A percentile compares a stretch with the other conserved stretches of the same genome.
Evolutionary conservation across 208 protist genomes (phyloP).

Genomic region (Crithidia bombi): DNA sequence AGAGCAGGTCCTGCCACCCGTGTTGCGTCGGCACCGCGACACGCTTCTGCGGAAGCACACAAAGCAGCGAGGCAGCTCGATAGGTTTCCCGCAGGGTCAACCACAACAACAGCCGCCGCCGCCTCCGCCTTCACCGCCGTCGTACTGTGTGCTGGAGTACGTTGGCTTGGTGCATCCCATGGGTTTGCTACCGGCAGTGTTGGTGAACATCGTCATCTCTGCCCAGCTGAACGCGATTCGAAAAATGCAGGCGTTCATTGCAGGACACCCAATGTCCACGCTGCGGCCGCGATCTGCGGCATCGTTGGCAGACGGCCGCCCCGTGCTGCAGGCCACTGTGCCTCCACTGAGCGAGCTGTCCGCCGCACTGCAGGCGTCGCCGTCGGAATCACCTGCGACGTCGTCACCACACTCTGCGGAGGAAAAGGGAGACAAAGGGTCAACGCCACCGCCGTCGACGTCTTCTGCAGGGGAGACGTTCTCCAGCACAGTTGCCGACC

Average conservation of each 20-base stretch:
- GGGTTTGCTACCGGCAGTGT: conserved; percentile 63
- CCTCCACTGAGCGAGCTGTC: conserved; percentile 20
- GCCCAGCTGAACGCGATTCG: conserved; percentile 53
- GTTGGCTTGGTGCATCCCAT: conserved; percentile 80
- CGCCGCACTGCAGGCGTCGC: conserved; percentile 6
- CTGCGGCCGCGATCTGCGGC: conserved; percentile 12
- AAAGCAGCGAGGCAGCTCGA: neutral
- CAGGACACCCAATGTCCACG: conserved; percentile 36
- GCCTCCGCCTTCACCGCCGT: neutral
- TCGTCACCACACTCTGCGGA: neutral
- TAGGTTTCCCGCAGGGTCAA: neutral
- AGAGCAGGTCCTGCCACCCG: conserved; percentile 18
- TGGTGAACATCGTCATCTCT: conserved; percentile 72
- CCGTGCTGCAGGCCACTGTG: conserved; percentile 8
- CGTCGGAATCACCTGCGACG: neutral
- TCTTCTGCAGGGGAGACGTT: too few species aligned
- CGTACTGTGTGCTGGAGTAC: conserved; percentile 68
- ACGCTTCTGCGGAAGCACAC: neutral
- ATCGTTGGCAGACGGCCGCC: neutral
- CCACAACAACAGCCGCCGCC: neutral
- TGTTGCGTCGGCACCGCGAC: conserved; percentile 21
- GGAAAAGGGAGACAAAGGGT: neutral
- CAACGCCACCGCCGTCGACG: too few species aligned
- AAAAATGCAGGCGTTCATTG: conserved; percentile 56
- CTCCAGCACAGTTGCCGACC: too few species aligned